Conservation (phyloP, 2,329 filamentous ascomycete genomes). For the Cercospora beticola region DNA sequence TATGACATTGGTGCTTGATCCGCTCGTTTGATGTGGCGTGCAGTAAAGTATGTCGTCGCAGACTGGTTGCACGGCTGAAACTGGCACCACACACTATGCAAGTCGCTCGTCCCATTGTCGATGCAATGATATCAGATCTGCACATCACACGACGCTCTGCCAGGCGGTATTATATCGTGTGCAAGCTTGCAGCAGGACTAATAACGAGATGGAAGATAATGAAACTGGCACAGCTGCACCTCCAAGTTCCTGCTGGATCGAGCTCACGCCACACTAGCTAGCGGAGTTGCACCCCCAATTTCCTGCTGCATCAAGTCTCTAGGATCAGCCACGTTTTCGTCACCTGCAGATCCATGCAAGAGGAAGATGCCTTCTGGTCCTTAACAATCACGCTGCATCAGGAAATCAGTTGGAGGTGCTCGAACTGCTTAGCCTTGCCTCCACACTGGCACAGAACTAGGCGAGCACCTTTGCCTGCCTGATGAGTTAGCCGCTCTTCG, state of each 20-base stretch:
- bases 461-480: not conserved
- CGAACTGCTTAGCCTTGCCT: not conserved
- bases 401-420: not conserved
- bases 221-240: not conserved
- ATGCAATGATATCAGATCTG: not conserved
- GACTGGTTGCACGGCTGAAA: not conserved
- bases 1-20: not conserved
- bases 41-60: not conserved
- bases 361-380: too few relatives aligned
- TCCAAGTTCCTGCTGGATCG: not conserved
- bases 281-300: not conserved
- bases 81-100: not conserved
- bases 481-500: not conserved
- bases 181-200: not conserved
- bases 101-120: not conserved
- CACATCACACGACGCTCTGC: too few relatives aligned
- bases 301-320: not conserved
- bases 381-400: not conserved
- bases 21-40: not conserved
- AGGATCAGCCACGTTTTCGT: not conserved
- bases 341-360: not conserved
- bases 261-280: not conserved
- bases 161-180: too few relatives aligned
- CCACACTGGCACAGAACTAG: not conserved
- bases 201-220: not conserved